A percentile compares a stretch with the other conserved stretches of the same genome.
Conservation (phyloP, 75 land plant species). For the Pseudotsuga menziesii region DNA sequence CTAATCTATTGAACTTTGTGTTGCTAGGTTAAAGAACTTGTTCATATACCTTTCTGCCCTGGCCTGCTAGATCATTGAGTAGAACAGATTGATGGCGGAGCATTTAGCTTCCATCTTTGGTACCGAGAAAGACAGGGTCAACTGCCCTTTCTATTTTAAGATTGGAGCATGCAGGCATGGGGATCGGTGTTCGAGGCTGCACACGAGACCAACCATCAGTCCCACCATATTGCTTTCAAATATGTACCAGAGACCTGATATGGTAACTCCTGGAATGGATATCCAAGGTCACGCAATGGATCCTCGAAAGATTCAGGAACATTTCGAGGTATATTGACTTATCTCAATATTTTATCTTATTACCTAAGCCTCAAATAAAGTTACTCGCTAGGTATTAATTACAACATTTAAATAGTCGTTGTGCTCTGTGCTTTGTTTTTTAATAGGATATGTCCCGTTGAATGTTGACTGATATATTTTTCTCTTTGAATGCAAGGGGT, state of each 20-base stretch:
- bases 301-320: conserved; percentile 35
- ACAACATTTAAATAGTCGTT: neutral
- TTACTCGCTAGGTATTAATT: neutral
- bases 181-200: conserved; percentile 39
- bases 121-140: conserved; percentile 41
- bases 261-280: conserved; percentile 36
- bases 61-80: neutral
- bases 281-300: conserved; percentile 36
- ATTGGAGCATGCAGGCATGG: conserved; percentile 43
- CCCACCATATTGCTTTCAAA: conserved; percentile 39
- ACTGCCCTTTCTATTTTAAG: conserved; percentile 42
- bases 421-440: neutral
- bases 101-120: conserved; percentile 42
- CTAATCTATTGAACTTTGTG: neutral
- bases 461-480: neutral
- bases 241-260: conserved; percentile 43
- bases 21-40: neutral
- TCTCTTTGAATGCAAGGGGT: neutral
- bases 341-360: neutral
- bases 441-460: neutral
- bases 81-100: conserved; percentile 31
- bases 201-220: conserved; percentile 35
- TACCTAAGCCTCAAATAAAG: neutral
- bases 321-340: conserved; percentile 25
- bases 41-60: too few relatives aligned